Evolutionary conservation across 2,329 filamentous ascomycete genomes (phyloP), one percentile per base, ranked within the genome.

Genomic region (Diaporthe caulivora): DNA sequence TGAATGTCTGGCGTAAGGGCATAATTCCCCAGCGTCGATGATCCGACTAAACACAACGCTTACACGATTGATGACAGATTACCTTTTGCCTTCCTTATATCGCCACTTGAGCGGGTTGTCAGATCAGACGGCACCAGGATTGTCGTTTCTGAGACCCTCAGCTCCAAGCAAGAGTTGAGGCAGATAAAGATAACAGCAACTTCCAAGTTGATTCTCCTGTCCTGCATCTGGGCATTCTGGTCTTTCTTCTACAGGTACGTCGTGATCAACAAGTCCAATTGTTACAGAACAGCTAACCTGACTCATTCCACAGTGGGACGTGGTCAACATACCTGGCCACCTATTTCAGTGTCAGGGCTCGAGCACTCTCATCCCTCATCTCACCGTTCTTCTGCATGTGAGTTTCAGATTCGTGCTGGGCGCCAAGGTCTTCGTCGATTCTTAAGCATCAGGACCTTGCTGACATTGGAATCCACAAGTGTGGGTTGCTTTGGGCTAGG

Each of bases 371-470:
- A 0, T 85, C 84, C 3, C 80, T 86, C 13, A 77, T 86, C 34
- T 86, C 85, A 8, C 86, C 85, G 0, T 86, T 86, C 78, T 86
- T 87, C 77, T 87, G 86, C 81, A 86, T 87, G 82, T 82, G 76
- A 77, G 82, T 77, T 13, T 11, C 26, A 6, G 0, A 44, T 0
- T 11, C 6, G 1, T 53, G 5, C n/a, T n/a, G n/a, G n/a, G 2
- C 21, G 9, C 21, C 13, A 21, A 24, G 3, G 3, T 10, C 2
- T 6, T 1, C 13, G 13, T 37, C 11, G 1, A 8, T 6, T 8
- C 13, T 34, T 0, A 2, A 0, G 3, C 24, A 17, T 37, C 17
- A 17, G 6, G 5, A 18, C 49, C 9, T 2, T 51, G 62, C 44
- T 65, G 9, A 65, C 11, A 7, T 13, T 2, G 1, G 4, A 26